These are phyloP conservation scores for Opeltia flavorubescens DNA, from an alignment of 495 filamentous ascomycete species.

Conservation along the genomic window DNA sequence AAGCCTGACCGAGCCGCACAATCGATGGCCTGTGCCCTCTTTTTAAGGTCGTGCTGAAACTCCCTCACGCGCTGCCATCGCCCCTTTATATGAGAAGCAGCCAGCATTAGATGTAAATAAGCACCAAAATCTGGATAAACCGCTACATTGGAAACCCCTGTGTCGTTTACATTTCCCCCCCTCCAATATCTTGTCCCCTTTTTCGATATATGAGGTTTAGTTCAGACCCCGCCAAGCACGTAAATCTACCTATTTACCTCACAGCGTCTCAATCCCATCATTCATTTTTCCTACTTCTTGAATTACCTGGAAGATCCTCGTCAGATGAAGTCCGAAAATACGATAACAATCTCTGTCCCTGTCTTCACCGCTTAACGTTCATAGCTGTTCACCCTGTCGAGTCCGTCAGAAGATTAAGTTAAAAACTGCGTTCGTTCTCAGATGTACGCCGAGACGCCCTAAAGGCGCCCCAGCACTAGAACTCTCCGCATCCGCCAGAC, in stretches of 20 bases:
- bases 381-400: background rate
- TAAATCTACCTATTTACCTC: too few species aligned
- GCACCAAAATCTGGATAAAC: too few species aligned
- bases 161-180: too few species aligned
- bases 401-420: background rate
- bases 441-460: slow-evolving; percentile 1
- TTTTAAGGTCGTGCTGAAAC: background rate
- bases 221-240: too few species aligned
- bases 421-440: background rate
- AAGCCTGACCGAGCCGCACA: background rate
- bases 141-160: too few species aligned
- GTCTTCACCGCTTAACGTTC: background rate
- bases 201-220: too few species aligned
- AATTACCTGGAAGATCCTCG: too few species aligned
- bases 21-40: background rate
- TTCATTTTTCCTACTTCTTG: too few species aligned
- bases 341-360: background rate
- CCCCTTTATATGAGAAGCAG: background rate
- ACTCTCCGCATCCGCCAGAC: slow-evolving; percentile 9
- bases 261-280: too few species aligned
- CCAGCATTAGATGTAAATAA: too few species aligned
- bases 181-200: too few species aligned
- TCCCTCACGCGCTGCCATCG: background rate
- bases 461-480: background rate
- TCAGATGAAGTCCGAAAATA: background rate